phyloP scores from a whole-genome alignment of 1,139 yeast genomes.

The Pichia sp. region DNA sequence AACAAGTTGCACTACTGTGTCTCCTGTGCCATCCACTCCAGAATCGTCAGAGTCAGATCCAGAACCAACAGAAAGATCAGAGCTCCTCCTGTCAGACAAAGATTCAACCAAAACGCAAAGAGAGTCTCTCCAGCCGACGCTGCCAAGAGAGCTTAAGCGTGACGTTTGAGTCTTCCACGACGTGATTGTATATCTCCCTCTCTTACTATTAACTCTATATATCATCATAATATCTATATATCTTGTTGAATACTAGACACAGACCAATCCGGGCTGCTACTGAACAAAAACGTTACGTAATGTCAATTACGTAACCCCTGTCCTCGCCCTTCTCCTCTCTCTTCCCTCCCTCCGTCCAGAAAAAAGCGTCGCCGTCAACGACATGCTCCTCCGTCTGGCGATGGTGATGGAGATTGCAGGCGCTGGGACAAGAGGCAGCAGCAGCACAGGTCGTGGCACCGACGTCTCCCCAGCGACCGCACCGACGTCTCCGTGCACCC shows the following conservation, averaged over 20 bases:
- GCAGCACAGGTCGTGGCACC: not conserved
- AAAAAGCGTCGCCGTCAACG: not conserved
- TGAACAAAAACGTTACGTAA: no score
- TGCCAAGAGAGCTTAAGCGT: slow-evolving; percentile 65
- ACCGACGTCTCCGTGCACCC: not conserved
- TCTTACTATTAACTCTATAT: not conserved
- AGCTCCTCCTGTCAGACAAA: slow-evolving; percentile 98
- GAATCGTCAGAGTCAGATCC: slow-evolving; percentile 99
- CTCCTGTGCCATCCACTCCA: slow-evolving; percentile 99
- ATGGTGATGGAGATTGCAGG: not conserved
- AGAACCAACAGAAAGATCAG: slow-evolving; percentile 98
- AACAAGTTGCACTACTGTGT: slow-evolving; percentile 99
- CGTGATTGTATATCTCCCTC: not conserved
- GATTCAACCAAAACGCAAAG: slow-evolving; percentile 88
- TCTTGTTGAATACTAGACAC: not conserved
- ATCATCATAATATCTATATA: slow-evolving; percentile 10
- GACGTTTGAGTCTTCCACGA: not conserved
- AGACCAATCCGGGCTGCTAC: not conserved
- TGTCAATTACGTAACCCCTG: not conserved
- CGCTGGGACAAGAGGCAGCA: not conserved
- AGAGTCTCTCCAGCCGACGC: slow-evolving; percentile 97
- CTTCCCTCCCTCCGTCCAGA: not conserved
- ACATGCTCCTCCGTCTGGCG: not conserved
- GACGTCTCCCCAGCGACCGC: not conserved
- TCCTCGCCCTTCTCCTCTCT: not conserved